A percentile compares a stretch with the other conserved stretches of the same genome.
phyloP scores from a whole-genome alignment of 805 yeast species.

The Metschnikowia lachancei region DNA sequence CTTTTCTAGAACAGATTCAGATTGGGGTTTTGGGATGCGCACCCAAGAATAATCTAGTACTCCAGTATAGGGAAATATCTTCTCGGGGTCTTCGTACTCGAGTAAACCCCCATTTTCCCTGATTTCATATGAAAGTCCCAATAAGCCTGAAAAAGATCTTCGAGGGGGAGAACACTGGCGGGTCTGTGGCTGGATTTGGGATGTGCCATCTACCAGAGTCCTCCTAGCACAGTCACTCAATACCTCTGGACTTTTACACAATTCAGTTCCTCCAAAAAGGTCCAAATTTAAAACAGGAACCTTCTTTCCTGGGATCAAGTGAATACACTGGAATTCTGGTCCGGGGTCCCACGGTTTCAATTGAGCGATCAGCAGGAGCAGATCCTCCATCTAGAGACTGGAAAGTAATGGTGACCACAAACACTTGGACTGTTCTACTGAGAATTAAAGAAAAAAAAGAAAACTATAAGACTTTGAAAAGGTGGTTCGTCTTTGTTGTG shows the following conservation, averaged over 20 bases:
- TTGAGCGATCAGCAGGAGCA: neutral
- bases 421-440: no score
- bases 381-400: neutral
- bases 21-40: neutral
- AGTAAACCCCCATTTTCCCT: neutral
- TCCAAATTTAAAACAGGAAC: neutral
- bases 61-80: slow-evolving; percentile 8
- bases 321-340: neutral
- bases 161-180: neutral
- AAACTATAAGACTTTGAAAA: no score
- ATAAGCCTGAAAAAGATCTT: neutral
- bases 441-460: no score
- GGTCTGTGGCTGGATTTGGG: neutral
- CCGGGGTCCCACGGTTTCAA: neutral
- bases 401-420: no score
- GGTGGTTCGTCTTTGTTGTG: no score
- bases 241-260: neutral
- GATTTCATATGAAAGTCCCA: neutral
- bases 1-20: neutral
- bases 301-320: neutral
- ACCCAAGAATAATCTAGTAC: neutral
- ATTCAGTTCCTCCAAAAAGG: neutral
- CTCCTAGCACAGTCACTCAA: neutral
- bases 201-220: neutral
- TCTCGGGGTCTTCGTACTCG: slow-evolving; percentile 1